Evolutionary conservation across 1,284 basidiomycete genomes (phyloP), one percentile per base, ranked within the genome.

Genomic region (Fomitopsis palustris): DNA sequence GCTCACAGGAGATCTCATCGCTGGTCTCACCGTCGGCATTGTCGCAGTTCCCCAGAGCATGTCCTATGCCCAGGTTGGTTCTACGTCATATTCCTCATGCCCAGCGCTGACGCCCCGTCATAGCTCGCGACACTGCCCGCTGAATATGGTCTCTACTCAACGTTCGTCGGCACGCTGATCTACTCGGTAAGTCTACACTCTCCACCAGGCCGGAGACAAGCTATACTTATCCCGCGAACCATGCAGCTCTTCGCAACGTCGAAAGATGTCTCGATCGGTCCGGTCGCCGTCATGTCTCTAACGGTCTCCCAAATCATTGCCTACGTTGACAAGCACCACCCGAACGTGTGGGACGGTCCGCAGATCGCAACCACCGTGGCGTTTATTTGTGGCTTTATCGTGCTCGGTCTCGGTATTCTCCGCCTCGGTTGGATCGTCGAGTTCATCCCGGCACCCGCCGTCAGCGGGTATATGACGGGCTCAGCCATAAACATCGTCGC

Each of bases 281-380:
- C 95, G 2, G 95, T 96, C 63, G 96, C 96, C 17, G 96, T 99
- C 74, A 97, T 98, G 95, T 96, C 93, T 7, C 84, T 97, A 56
- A 92, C 93, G 37, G 87, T 89, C n/a, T 83, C 92, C 16, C 87
- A 92, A 69, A 87, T 96, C 62, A 90, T 97, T 70, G 77, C 79
- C 27, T 74, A 82, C 43, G 86, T 96, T 54, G 70, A 90, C 38
- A 65, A 75, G 0, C 66, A 68, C 4, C 77, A 86, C 66, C 85
- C 83, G 1, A 72, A 76, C 27, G 70, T 78, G 66, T 95, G 85
- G 83, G 67, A 74, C 2, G 77, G 77, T 3, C 87, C 91, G 6
- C 79, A 87, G 59, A 98, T 99, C 64, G 96, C 93, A 2, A 93
- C 88, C 5, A 86, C 87, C 0, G 74, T 98, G 21, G 91, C 96